Evolutionary conservation across 805 yeast genomes (phyloP).

Genomic region (Myxozyma neotropica): DNA sequence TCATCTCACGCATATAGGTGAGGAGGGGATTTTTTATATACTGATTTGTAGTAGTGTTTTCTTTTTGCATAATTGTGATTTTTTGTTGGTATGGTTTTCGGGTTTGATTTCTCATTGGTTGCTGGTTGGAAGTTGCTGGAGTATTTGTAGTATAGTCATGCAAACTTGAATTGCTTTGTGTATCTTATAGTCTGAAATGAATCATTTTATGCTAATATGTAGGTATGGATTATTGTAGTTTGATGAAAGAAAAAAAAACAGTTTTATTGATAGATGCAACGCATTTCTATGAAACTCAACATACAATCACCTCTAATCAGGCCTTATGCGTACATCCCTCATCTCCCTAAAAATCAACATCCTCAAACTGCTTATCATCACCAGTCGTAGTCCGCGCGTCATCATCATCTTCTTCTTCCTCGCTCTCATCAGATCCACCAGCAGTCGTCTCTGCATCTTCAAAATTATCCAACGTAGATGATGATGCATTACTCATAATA

Average conservation of each 20-base stretch:
- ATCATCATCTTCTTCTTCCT: constrained; percentile 7
- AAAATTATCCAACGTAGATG: constrained; percentile 13
- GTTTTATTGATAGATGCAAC: too few species aligned
- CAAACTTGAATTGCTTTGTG: not conserved
- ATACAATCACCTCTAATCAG: not conserved
- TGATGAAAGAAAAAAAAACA: too few species aligned
- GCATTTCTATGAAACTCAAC: too few species aligned
- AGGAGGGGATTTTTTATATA: not conserved
- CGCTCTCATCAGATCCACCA: constrained; percentile 4
- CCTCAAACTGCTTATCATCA: constrained; percentile 18
- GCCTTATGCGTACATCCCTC: not conserved
- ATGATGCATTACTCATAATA: not conserved
- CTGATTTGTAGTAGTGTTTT: not conserved
- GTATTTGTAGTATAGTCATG: not conserved
- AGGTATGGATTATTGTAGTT: not conserved
- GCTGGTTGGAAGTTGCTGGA: not conserved
- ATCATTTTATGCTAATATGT: not conserved
- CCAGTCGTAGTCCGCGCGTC: constrained; percentile 2
- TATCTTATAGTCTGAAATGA: not conserved
- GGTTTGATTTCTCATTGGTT: not conserved
- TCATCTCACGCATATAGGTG: too few species aligned
- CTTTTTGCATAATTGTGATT: not conserved
- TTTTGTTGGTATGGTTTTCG: too few species aligned
- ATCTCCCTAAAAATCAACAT: constrained; percentile 9
- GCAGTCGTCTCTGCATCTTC: constrained; percentile 21